Percentiles rank a stretch among this genome's conserved stretches.
Evolutionary conservation across 495 filamentous ascomycete genomes (phyloP).

Genomic region (Staphylotrichum tortipilum): DNA sequence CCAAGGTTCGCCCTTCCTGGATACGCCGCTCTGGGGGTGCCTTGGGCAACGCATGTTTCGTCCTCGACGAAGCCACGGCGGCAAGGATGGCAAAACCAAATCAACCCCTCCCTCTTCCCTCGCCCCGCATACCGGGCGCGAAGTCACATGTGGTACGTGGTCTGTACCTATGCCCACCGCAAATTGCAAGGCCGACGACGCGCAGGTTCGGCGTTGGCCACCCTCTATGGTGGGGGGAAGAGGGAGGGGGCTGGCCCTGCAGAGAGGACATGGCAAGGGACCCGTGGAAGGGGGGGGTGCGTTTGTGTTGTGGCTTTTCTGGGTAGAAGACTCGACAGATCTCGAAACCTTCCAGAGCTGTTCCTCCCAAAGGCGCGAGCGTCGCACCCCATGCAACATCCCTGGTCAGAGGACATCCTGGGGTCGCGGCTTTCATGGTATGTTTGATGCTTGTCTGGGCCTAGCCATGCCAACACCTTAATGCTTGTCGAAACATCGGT

Average conservation of each 20-base stretch:
- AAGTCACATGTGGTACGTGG: too few species aligned
- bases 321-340: neutral
- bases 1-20: constrained; percentile 1
- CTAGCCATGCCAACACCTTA: constrained; percentile 26
- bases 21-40: neutral
- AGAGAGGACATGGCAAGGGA: neutral
- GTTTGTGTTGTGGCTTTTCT: neutral
- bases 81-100: neutral
- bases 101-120: too few species aligned
- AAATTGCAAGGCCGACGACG: too few species aligned
- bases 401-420: constrained; percentile 3
- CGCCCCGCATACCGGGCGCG: too few species aligned
- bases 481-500: constrained; percentile 29
- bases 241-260: too few species aligned
- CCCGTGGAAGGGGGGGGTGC: neutral
- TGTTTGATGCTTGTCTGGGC: constrained; percentile 43
- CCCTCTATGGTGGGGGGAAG: too few species aligned
- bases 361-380: constrained; percentile 11
- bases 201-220: too few species aligned
- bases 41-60: neutral
- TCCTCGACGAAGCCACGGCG: neutral
- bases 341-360: constrained; percentile 18
- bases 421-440: constrained; percentile 23
- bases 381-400: constrained; percentile 5
- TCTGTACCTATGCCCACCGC: too few species aligned